Percentiles rank a stretch among this genome's conserved stretches.
Evolutionary conservation across 345 rosid species (phyloP).

Genomic region (Hibiscus syriacus): DNA sequence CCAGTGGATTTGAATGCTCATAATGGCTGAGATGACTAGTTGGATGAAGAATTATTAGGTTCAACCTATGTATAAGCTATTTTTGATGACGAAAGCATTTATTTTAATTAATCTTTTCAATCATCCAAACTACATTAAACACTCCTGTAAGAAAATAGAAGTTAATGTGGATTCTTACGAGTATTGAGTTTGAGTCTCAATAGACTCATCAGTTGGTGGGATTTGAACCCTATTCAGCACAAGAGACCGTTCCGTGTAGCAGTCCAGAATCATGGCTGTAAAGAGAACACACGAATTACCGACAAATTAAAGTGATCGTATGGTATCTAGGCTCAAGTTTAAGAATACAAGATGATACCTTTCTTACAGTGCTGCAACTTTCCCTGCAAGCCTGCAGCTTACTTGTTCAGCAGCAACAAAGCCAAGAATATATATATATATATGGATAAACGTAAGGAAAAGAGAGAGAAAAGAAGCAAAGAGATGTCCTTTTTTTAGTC

Average conservation of each 20-base stretch:
- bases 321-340: slow-evolving; percentile 1
- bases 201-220: not conserved
- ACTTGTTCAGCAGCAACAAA: slow-evolving; percentile 34
- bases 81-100: not conserved
- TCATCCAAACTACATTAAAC: too few relatives aligned
- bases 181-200: not conserved
- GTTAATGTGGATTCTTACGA: not conserved
- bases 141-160: too few relatives aligned
- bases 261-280: slow-evolving; percentile 20
- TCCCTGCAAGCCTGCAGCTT: slow-evolving; percentile 35
- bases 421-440: not conserved
- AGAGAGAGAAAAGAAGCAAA: slow-evolving; percentile 19
- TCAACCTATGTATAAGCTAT: not conserved
- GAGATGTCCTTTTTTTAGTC: not conserved
- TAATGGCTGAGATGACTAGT: not conserved
- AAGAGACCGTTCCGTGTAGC: not conserved
- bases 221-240: not conserved
- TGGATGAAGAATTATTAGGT: too few relatives aligned
- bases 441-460: slow-evolving; percentile 16
- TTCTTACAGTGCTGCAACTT: slow-evolving; percentile 32
- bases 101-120: too few relatives aligned
- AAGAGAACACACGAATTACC: slow-evolving; percentile 16
- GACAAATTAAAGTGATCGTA: not conserved
- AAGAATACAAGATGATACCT: slow-evolving; percentile 43
- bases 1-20: not conserved